Percentiles rank a stretch among this genome's conserved stretches.
Evolutionary conservation across 1,284 basidiomycete genomes (phyloP).

Genomic region (Ganoderma resinaceum): DNA sequence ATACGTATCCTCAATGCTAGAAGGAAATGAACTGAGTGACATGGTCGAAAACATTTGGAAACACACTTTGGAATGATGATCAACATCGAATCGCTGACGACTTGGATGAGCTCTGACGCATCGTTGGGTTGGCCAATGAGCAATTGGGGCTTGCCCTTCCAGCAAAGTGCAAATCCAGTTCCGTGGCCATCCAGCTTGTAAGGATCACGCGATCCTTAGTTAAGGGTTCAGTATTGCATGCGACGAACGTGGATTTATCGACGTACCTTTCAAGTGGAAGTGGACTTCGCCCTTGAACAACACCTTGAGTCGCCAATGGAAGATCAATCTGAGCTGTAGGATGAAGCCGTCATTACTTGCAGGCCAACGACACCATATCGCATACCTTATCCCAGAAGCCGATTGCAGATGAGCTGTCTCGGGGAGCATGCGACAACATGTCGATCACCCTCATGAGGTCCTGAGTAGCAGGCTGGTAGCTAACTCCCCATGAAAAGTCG

Average conservation of each 20-base stretch:
- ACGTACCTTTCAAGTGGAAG: conserved; percentile 84
- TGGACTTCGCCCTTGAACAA: conserved; percentile 81
- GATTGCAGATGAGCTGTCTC: conserved; percentile 86
- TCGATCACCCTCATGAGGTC: conserved; percentile 90
- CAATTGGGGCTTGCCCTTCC: conserved; percentile 81
- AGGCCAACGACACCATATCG: neutral
- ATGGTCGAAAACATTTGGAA: neutral
- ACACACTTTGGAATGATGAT: conserved; percentile 84
- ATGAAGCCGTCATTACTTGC: neutral
- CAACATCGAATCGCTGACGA: conserved; percentile 81
- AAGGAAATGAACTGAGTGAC: conserved; percentile 6
- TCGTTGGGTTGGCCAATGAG: conserved; percentile 79
- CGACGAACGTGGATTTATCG: conserved; percentile 6
- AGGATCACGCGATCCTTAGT: conserved; percentile 85
- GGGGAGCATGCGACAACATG: conserved; percentile 79
- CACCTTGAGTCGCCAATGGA: conserved; percentile 85
- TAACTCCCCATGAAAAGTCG: conserved; percentile 90
- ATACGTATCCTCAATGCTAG: conserved; percentile 41
- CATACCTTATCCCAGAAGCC: conserved; percentile 94
- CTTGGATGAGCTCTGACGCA: conserved; percentile 85
- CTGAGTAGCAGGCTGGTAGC: conserved; percentile 87
- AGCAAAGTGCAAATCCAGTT: conserved; percentile 90
- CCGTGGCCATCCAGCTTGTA: conserved; percentile 79
- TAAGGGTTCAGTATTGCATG: conserved; percentile 26
- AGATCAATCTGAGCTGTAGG: conserved; percentile 75